A percentile compares a stretch with the other conserved stretches of the same genome.
Conservation (phyloP, 805 yeast species). For the Hagleromyces aurorensis region DNA sequence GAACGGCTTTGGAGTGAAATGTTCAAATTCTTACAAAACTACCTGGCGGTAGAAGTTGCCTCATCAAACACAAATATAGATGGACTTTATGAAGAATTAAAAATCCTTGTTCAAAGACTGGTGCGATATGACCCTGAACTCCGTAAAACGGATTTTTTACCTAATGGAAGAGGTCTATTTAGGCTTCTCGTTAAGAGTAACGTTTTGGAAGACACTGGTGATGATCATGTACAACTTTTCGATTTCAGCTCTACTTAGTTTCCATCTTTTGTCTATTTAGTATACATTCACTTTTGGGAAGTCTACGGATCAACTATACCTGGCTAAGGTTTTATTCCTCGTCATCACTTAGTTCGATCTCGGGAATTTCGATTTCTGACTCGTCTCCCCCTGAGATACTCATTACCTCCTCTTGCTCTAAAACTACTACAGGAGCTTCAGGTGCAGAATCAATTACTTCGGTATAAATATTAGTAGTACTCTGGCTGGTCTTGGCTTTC, state of each 20-base stretch:
- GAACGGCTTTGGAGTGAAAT: slow-evolving; percentile 7
- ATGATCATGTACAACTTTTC: too few species aligned
- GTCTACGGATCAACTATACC: too few species aligned
- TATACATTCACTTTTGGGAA: too few species aligned
- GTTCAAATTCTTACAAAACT: slow-evolving; percentile 9
- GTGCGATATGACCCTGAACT: slow-evolving; percentile 14
- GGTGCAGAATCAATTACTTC: neutral
- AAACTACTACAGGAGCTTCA: slow-evolving; percentile 3
- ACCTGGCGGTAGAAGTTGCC: slow-evolving; percentile 14
- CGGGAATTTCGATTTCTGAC: slow-evolving; percentile 30
- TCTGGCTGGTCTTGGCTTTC: slow-evolving; percentile 3
- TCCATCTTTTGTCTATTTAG: too few species aligned
- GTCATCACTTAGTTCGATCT: slow-evolving; percentile 17
- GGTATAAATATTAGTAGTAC: too few species aligned
- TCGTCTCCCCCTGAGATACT: too few species aligned
- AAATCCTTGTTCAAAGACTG: slow-evolving; percentile 10
- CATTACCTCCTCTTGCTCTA: too few species aligned
- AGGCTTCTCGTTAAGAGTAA: slow-evolving; percentile 15
- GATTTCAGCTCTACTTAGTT: too few species aligned
- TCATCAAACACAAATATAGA: slow-evolving; percentile 4
- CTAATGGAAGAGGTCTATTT: slow-evolving; percentile 13
- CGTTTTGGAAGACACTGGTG: slow-evolving; percentile 3
- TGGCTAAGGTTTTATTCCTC: too few species aligned
- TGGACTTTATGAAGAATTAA: slow-evolving; percentile 4
- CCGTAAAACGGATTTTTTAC: slow-evolving; percentile 12